A percentile compares a stretch with the other conserved stretches of the same genome.
Evolutionary conservation across 331 rosid species (phyloP).

Genomic region (Rosa hybrid): DNA sequence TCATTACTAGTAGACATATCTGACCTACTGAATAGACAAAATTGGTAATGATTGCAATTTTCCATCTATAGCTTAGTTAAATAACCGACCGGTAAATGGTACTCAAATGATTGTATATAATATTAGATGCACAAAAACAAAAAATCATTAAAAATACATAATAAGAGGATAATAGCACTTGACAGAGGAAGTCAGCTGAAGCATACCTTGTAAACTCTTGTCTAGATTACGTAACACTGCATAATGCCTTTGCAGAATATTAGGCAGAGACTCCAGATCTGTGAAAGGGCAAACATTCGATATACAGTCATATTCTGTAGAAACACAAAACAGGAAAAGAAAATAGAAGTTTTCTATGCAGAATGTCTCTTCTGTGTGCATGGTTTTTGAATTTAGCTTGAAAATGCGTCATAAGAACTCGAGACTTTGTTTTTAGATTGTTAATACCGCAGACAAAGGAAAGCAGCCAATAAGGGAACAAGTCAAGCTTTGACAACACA

Average conservation of each 20-base stretch:
- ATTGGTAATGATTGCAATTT: background rate
- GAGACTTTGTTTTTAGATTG: background rate
- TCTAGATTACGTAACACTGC: slow-evolving; percentile 80
- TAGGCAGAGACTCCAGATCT: slow-evolving; percentile 91
- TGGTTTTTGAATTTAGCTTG: background rate
- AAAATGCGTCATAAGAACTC: background rate
- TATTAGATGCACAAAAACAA: background rate
- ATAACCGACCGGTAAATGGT: background rate
- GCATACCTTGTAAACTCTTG: slow-evolving; percentile 82
- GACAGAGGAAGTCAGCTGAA: background rate
- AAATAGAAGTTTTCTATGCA: background rate
- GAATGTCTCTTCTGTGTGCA: background rate
- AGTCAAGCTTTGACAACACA: background rate
- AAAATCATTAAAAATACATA: background rate
- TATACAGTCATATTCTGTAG: background rate
- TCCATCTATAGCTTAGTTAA: background rate
- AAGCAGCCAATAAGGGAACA: background rate
- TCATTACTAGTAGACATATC: background rate
- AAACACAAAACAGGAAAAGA: background rate
- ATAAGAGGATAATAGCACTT: background rate
- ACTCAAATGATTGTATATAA: background rate
- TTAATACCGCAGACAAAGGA: background rate
- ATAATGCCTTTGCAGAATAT: slow-evolving; percentile 85
- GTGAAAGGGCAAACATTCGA: slow-evolving; percentile 17
- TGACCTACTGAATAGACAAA: background rate